phyloP scores from a whole-genome alignment of 2,329 filamentous ascomycete genomes.

The Epichloe typhina region DNA sequence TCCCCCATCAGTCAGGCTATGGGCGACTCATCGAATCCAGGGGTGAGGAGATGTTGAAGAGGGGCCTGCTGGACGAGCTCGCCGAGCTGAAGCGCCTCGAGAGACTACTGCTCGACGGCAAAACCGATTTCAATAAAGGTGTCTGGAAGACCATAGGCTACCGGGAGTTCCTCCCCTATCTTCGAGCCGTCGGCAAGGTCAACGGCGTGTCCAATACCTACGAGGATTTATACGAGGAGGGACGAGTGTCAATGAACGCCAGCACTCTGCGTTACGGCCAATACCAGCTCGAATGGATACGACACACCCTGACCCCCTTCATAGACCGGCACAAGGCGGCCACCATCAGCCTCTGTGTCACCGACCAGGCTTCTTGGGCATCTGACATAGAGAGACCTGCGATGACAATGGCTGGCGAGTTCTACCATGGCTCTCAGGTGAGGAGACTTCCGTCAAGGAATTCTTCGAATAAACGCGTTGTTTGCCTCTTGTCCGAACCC shows the following conservation, averaged over 20 bases:
- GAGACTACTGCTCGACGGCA: not conserved
- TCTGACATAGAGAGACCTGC: not conserved
- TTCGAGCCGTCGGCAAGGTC: not conserved
- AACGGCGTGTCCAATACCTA: not conserved
- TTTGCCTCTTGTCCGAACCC: not conserved
- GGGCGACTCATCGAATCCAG: not conserved
- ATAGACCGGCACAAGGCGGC: not conserved
- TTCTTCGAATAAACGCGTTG: not conserved
- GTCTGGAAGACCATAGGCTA: slow-evolving; percentile 1
- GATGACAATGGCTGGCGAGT: not conserved
- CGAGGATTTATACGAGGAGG: not conserved
- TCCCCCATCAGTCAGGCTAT: not conserved
- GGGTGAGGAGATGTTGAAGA: not conserved
- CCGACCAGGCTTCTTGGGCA: not conserved
- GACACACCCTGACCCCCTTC: not conserved
- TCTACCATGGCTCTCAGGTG: not conserved
- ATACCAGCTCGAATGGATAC: slow-evolving; percentile 1
- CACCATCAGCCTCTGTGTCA: not conserved
- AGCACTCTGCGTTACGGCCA: slow-evolving; percentile 1
- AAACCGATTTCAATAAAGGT: not conserved
- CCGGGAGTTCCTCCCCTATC: not conserved
- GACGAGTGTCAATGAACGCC: not conserved
- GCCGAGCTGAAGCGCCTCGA: not conserved
- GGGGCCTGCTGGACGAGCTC: not conserved
- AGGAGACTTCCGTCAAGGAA: not conserved